These are phyloP conservation scores for Cercospora sesami DNA, from an alignment of 2,329 filamentous ascomycete genomes.

Conservation along the genomic window DNA sequence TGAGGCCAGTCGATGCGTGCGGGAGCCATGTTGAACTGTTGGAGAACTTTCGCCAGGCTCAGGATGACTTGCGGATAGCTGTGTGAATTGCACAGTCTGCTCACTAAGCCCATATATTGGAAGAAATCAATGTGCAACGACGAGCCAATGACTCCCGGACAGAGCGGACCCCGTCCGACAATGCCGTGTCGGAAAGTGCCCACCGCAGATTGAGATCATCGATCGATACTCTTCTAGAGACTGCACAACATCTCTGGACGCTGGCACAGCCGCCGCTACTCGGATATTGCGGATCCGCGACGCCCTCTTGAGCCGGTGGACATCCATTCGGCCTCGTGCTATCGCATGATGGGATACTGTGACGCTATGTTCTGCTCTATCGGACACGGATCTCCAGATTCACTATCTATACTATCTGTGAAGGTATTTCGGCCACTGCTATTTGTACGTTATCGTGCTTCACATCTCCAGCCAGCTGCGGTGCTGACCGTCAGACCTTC, in stretches of 20 bases:
- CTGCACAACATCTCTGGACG: background rate
- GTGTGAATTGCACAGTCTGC: background rate
- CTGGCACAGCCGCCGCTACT: background rate
- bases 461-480: background rate
- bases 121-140: background rate
- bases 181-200: background rate
- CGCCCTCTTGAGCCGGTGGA: background rate
- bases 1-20: constrained; percentile 7
- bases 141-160: background rate
- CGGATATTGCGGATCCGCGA: background rate
- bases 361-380: background rate
- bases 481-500: background rate
- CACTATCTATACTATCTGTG: background rate
- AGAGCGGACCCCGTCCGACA: background rate
- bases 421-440: background rate
- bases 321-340: background rate
- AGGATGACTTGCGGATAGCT: background rate
- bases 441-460: background rate
- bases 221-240: background rate
- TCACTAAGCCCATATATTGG: background rate
- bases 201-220: background rate
- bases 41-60: background rate
- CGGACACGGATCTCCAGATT: too few relatives aligned
- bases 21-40: constrained; percentile 14
- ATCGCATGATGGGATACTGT: background rate